These are phyloP conservation scores for Cryoendolithus antarcticus DNA, from an alignment of 2,329 filamentous ascomycete species.

Conservation along the genomic window DNA sequence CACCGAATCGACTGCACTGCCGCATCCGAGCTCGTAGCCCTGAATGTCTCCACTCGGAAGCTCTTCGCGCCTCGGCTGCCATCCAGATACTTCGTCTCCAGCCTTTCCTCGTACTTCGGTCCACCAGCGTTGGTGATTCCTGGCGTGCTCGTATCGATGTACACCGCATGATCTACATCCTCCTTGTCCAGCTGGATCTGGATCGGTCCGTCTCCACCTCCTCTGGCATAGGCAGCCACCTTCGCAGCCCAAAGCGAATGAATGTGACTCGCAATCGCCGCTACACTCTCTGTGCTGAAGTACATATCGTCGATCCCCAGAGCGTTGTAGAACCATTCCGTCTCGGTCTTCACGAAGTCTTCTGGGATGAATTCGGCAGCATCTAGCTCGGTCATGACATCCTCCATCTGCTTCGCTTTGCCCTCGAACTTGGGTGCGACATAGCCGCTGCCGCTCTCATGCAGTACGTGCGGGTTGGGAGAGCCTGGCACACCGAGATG, in stretches of 20 bases:
- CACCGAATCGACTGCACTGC: constrained; percentile 77
- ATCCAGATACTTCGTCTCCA: constrained; percentile 93
- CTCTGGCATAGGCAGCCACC: constrained; percentile 76
- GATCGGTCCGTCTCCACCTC: constrained; percentile 68
- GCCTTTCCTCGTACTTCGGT: constrained; percentile 83
- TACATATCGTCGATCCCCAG: constrained; percentile 98
- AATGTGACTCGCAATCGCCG: constrained; percentile 85
- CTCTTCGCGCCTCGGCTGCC: constrained; percentile 55
- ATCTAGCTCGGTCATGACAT: constrained; percentile 71
- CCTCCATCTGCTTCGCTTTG: constrained; percentile 80
- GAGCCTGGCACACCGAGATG: constrained; percentile 61
- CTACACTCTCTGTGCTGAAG: constrained; percentile 78
- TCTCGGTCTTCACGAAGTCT: constrained; percentile 71
- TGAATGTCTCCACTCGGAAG: constrained; percentile 95
- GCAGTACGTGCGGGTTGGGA: constrained; percentile 50
- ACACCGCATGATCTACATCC: constrained; percentile 85
- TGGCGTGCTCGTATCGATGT: constrained; percentile 93
- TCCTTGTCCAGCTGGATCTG: constrained; percentile 96
- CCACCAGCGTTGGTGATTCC: constrained; percentile 65
- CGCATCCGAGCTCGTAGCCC: constrained; percentile 64
- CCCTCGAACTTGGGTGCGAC: constrained; percentile 88
- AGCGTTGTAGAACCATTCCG: constrained; percentile 94
- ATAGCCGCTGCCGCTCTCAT: constrained; percentile 86
- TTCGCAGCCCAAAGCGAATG: constrained; percentile 95
- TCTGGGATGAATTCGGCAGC: constrained; percentile 76